Percentiles rank a stretch among this genome's conserved stretches.
Conservation (phyloP, 2,329 filamentous ascomycete genomes). For the Biscogniauxia sp. region DNA sequence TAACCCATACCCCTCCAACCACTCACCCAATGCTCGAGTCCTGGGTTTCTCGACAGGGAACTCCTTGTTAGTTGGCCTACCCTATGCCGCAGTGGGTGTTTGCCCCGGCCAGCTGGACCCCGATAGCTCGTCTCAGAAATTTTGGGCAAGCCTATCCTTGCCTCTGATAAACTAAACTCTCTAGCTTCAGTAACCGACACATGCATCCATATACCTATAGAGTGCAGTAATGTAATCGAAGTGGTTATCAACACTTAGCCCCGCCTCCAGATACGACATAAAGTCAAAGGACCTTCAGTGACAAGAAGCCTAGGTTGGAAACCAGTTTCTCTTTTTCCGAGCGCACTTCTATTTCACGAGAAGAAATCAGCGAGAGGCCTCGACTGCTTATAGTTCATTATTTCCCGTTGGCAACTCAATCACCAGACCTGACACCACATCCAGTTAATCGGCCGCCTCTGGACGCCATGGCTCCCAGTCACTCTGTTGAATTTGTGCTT, state of each 20-base stretch:
- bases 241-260: neutral
- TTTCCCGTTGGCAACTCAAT: too few species aligned
- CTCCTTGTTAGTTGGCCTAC: neutral
- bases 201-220: neutral
- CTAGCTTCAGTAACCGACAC: neutral
- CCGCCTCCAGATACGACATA: neutral
- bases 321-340: neutral
- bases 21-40: neutral
- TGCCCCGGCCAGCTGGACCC: neutral
- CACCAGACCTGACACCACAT: too few species aligned
- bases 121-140: neutral
- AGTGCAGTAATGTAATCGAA: neutral
- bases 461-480: conserved; percentile 25
- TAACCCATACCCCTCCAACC: neutral
- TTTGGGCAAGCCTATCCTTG: neutral
- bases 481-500: conserved; percentile 22
- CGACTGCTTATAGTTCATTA: too few species aligned
- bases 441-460: neutral
- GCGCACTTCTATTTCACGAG: neutral
- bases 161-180: neutral
- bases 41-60: neutral
- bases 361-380: neutral
- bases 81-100: neutral
- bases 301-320: neutral
- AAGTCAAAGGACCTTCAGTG: neutral